Conservation (phyloP, 441 rosid species). For the Corymbia calophylla region DNA sequence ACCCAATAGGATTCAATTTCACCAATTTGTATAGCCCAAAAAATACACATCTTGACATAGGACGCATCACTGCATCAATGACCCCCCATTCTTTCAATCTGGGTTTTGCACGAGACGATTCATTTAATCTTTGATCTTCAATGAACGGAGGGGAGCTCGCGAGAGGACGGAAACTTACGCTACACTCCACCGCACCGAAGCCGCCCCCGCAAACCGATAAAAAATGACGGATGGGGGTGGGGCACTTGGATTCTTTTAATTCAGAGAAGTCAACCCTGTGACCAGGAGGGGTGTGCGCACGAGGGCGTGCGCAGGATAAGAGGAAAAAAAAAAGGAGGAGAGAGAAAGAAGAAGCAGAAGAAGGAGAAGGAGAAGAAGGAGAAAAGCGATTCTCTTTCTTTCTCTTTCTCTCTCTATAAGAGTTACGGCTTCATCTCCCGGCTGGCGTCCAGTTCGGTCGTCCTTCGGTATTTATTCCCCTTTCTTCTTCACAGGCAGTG, state of each 20-base stretch:
- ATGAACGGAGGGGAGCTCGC: too few relatives aligned
- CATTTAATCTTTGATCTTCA: neutral
- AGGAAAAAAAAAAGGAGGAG: neutral
- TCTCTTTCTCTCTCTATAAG: neutral
- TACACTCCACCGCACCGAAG: neutral
- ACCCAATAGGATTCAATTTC: neutral
- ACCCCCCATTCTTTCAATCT: neutral
- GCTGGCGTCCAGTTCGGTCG: neutral
- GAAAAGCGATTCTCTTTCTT: neutral
- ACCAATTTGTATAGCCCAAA: neutral
- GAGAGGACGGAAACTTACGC: neutral
- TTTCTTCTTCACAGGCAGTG: neutral
- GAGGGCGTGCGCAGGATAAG: constrained; percentile 34
- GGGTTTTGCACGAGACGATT: neutral
- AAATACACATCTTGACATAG: neutral
- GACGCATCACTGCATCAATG: neutral
- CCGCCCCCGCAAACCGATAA: neutral
- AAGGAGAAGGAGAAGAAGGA: neutral
- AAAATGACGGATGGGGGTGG: neutral
- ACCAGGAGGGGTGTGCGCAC: neutral
- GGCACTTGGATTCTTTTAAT: neutral
- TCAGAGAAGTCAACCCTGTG: neutral
- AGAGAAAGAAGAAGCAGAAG: neutral
- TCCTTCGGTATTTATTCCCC: neutral
- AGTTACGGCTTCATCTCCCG: neutral